phyloP scores from a whole-genome alignment of 2,329 filamentous ascomycete species.

The Westerdykella sp. region DNA sequence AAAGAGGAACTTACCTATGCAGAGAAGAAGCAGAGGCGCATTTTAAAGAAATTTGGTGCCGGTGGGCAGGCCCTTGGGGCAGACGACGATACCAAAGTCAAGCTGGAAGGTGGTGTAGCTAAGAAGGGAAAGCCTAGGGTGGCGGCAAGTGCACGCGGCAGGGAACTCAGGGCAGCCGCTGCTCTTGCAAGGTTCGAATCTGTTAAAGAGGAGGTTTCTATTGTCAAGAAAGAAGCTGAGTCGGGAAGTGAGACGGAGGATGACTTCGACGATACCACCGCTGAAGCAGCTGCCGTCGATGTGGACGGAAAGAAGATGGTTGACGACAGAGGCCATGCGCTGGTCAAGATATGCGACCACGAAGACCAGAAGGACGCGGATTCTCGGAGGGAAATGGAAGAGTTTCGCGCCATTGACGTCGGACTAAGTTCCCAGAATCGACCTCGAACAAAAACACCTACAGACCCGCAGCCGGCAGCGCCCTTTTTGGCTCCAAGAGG shows the following conservation, averaged over 20 bases:
- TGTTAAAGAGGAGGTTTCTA: constrained; percentile 40
- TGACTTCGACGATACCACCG: constrained; percentile 30
- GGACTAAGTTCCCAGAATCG: neutral
- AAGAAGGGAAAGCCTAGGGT: constrained; percentile 63
- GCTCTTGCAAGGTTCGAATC: constrained; percentile 66
- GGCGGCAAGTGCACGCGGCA: constrained; percentile 65
- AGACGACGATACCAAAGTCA: constrained; percentile 59
- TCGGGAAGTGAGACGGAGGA: constrained; percentile 34
- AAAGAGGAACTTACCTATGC: constrained; percentile 56
- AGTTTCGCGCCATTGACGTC: constrained; percentile 50
- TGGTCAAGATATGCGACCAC: constrained; percentile 71
- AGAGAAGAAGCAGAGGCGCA: constrained; percentile 65
- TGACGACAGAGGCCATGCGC: constrained; percentile 57
- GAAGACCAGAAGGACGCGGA: constrained; percentile 46
- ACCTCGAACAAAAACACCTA: neutral
- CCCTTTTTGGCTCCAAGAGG: neutral
- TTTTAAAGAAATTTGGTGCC: constrained; percentile 69
- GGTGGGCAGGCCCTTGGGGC: constrained; percentile 64
- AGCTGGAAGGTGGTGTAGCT: constrained; percentile 60
- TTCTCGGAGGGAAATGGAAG: constrained; percentile 54
- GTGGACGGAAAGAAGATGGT: constrained; percentile 58
- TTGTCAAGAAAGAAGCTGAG: constrained; percentile 26
- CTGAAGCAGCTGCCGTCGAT: constrained; percentile 53
- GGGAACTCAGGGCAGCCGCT: constrained; percentile 70
- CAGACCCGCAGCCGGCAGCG: neutral